Conservation (phyloP, 345 rosid genomes). For the Cardamine resedifolia region DNA sequence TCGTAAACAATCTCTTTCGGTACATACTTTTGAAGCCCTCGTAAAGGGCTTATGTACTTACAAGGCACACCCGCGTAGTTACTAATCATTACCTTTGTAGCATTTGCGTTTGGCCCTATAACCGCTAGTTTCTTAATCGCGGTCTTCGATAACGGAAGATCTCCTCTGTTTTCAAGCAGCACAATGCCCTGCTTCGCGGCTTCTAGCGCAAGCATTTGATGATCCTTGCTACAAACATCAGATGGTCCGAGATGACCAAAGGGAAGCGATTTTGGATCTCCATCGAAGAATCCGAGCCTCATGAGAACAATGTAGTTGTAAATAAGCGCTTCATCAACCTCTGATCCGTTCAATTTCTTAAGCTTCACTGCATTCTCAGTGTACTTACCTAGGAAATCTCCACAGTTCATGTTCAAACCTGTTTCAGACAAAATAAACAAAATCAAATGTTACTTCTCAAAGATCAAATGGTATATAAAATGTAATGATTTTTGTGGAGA, state of each 20-base stretch:
- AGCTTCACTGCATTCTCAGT: slow-evolving; percentile 41
- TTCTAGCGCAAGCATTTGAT: slow-evolving; percentile 49
- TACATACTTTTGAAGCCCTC: slow-evolving; percentile 43
- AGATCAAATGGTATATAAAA: neutral
- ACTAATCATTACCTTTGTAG: slow-evolving; percentile 55
- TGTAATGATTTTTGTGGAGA: neutral
- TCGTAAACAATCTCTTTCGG: slow-evolving; percentile 24
- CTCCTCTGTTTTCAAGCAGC: slow-evolving; percentile 50
- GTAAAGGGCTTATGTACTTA: slow-evolving; percentile 42
- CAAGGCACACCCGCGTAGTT: slow-evolving; percentile 72
- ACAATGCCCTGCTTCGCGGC: slow-evolving; percentile 64
- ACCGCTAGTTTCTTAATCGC: slow-evolving; percentile 39
- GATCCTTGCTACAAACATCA: slow-evolving; percentile 34
- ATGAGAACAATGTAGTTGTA: slow-evolving; percentile 47
- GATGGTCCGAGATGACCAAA: slow-evolving; percentile 42
- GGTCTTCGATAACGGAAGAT: slow-evolving; percentile 36
- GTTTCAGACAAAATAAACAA: slow-evolving; percentile 10
- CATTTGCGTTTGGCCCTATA: slow-evolving; percentile 59
- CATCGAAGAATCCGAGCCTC: slow-evolving; percentile 73
- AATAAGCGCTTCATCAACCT: slow-evolving; percentile 33
- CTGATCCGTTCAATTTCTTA: slow-evolving; percentile 47
- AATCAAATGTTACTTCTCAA: neutral
- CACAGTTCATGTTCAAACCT: slow-evolving; percentile 77
- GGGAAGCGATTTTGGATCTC: slow-evolving; percentile 38
- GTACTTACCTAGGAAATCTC: slow-evolving; percentile 41